Percentiles rank a stretch among this genome's conserved stretches.
Evolutionary conservation across 768 basidiomycete species (phyloP).

Genomic region (Chalciporus piperatus): DNA sequence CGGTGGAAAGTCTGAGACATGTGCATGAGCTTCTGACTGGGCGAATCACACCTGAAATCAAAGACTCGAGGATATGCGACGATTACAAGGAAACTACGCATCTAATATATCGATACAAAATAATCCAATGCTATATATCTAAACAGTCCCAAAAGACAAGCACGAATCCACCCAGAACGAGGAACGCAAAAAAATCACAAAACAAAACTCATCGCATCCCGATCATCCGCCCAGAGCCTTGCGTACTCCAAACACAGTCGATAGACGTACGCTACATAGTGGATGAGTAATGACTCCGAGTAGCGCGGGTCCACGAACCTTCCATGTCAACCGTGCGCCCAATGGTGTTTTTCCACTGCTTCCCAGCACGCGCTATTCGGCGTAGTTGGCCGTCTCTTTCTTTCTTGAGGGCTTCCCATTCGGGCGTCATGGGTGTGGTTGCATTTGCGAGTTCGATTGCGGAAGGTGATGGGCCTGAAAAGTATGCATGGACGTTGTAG

Average conservation of each 20-base stretch:
- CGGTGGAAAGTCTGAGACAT: too few species aligned
- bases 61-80: not conserved
- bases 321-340: slow-evolving; percentile 90
- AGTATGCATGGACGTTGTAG: slow-evolving; percentile 91
- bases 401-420: slow-evolving; percentile 31
- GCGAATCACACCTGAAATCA: too few species aligned
- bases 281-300: not conserved
- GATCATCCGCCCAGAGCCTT: slow-evolving; percentile 78
- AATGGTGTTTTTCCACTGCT: slow-evolving; percentile 85
- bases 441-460: slow-evolving; percentile 54
- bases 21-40: too few species aligned
- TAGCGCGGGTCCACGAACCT: slow-evolving; percentile 46
- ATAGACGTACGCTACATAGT: slow-evolving; percentile 70
- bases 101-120: not conserved
- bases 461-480: slow-evolving; percentile 75
- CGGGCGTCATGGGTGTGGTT: slow-evolving; percentile 34
- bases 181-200: slow-evolving; percentile 20
- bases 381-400: slow-evolving; percentile 73
- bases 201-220: slow-evolving; percentile 59
- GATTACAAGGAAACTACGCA: not conserved
- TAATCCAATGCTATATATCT: not conserved
- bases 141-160: not conserved
- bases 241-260: slow-evolving; percentile 88
- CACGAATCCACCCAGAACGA: not conserved
- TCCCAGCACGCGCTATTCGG: slow-evolving; percentile 88